Evolutionary conservation across 2,329 filamentous ascomycete species (phyloP), one percentile per base, ranked within the genome.

Genomic region (Epichloe hybrida): DNA sequence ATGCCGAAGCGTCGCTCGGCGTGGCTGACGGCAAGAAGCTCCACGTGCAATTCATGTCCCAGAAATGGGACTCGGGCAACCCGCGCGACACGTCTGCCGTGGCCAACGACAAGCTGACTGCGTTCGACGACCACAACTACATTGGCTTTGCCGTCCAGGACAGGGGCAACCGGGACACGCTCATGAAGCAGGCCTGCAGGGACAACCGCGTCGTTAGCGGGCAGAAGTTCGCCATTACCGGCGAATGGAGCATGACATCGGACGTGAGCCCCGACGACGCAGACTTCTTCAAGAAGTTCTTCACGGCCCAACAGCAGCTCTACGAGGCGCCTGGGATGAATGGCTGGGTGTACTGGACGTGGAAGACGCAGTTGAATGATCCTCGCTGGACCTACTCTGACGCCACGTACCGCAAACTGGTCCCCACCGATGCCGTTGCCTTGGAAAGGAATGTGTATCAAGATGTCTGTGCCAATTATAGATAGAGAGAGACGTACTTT

Each of bases 321-420:
- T 81, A 79, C 53, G 77, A 81, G 63, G 69, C 69, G 54, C 57
- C 58, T 0, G 63, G 68, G 50, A 60, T 59, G 57, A 65, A 66
- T n/a, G 76, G 76, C 0, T 81, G 76, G 76, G 61, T 76, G 2
- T 81, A 77, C 58, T 81, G 78, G 78, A 70, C 70, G 1, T 81
- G 77, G 77, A 81, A 80, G 66, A 61, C 61, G 15, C 59, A 64
- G 51, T 50, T 63, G 13, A 59, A 60, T 7, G 61, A 64, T 49
- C 62, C 61, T 20, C 53, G 59, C n/a, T 64, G 61, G 61, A 62
- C 59, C 7, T 64, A 64, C 46, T 59, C 57, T 3, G 49, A 59
- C 21, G 55, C 58, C 21, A 61, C 59, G 3, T 52, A 11, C 21
- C 55, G 55, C 35, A 52, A 55, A 3, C 54, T 53, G 35, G 52